Evolutionary conservation across 768 basidiomycete genomes (phyloP).

Genomic region (Mycena sanguinolenta): DNA sequence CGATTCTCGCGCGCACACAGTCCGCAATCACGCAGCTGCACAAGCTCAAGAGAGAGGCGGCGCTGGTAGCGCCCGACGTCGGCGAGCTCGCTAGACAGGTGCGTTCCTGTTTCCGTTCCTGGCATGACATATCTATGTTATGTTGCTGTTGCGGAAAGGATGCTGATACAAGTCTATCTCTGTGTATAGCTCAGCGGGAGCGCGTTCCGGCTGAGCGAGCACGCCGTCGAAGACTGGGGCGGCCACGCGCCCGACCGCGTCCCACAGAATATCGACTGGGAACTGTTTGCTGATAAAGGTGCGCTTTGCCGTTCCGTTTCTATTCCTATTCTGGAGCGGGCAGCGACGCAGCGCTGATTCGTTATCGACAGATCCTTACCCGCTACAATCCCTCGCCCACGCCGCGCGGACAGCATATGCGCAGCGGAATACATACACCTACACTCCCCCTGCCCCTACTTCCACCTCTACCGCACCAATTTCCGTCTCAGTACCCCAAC

Average conservation of each 20-base stretch:
- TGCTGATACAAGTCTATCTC: too few relatives aligned
- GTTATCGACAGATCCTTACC: conserved; percentile 67
- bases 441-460: not conserved
- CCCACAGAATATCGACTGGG: conserved; percentile 73
- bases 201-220: conserved; percentile 60
- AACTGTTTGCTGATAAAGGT: conserved; percentile 70
- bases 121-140: not conserved
- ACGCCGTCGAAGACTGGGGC: conserved; percentile 35
- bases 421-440: conserved; percentile 44
- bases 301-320: conserved; percentile 2
- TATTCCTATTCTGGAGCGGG: too few relatives aligned
- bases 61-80: conserved; percentile 52
- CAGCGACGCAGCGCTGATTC: too few relatives aligned
- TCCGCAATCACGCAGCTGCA: conserved; percentile 72
- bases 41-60: conserved; percentile 55
- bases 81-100: conserved; percentile 43
- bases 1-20: conserved; percentile 70
- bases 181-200: conserved; percentile 42
- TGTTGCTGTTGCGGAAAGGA: too few relatives aligned
- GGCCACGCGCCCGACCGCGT: too few relatives aligned
- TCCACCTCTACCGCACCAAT: too few relatives aligned
- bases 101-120: conserved; percentile 48
- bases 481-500: conserved; percentile 40
- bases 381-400: conserved; percentile 63
- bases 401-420: conserved; percentile 51